Evolutionary conservation across 345 rosid species (phyloP).

Genomic region (Tarenaya hassleriana): DNA sequence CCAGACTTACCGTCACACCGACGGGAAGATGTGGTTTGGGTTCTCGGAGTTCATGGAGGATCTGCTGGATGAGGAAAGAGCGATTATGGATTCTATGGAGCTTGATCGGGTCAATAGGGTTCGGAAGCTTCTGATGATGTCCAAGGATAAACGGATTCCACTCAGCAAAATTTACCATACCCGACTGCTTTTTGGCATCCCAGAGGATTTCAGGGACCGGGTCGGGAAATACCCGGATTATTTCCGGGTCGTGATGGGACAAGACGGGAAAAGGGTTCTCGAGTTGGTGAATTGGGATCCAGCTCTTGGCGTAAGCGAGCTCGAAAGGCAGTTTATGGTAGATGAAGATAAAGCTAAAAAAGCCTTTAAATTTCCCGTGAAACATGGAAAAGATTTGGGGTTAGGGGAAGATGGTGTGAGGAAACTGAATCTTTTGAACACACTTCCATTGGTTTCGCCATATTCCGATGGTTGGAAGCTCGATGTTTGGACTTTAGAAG

Average conservation of each 20-base stretch:
- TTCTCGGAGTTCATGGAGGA: conserved; percentile 63
- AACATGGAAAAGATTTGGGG: conserved; percentile 61
- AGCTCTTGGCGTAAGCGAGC: conserved; percentile 51
- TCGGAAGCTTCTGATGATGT: conserved; percentile 72
- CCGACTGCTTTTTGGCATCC: conserved; percentile 68
- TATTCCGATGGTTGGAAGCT: conserved; percentile 60
- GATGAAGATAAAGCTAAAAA: conserved; percentile 56
- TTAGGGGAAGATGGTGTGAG: conserved; percentile 43
- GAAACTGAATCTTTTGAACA: conserved; percentile 53
- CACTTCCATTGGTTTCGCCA: conserved; percentile 77
- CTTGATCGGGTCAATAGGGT: conserved; percentile 52
- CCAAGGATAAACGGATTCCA: conserved; percentile 57
- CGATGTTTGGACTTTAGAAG: conserved; percentile 73
- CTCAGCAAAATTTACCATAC: conserved; percentile 70
- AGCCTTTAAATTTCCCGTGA: conserved; percentile 63
- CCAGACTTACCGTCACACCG: conserved; percentile 53
- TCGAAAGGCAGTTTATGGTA: conserved; percentile 52
- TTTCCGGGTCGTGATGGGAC: conserved; percentile 43
- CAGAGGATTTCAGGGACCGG: conserved; percentile 79
- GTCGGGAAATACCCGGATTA: conserved; percentile 59
- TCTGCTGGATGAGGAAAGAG: conserved; percentile 51
- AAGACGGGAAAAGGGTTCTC: conserved; percentile 61
- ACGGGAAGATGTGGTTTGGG: conserved; percentile 74
- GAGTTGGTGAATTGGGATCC: conserved; percentile 79
- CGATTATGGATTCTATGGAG: conserved; percentile 53